These are phyloP conservation scores for Mycena filopes DNA, from an alignment of 768 basidiomycete species.

Conservation along the genomic window DNA sequence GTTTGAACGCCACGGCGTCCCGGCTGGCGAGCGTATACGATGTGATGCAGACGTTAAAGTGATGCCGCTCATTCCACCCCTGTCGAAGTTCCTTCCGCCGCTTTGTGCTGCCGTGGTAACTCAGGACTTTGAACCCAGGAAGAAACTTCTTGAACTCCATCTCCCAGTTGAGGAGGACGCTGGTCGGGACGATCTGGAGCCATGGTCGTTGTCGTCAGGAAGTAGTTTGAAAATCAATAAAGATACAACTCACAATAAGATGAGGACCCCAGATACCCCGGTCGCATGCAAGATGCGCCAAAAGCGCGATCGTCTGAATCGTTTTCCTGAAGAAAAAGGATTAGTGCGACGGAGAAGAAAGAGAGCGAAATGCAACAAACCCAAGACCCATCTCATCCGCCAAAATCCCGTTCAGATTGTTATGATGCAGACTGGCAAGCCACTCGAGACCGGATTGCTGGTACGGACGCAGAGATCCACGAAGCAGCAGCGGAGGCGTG, in stretches of 20 bases:
- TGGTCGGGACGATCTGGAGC: conserved; percentile 93
- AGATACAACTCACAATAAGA: conserved; percentile 68
- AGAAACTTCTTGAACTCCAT: conserved; percentile 98
- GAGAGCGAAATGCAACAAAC: conserved; percentile 54
- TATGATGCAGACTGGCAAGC: conserved; percentile 88
- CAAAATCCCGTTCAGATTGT: conserved; percentile 84
- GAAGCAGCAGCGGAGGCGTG: conserved; percentile 77
- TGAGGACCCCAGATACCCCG: conserved; percentile 94
- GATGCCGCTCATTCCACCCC: conserved; percentile 90
- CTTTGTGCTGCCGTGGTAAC: conserved; percentile 91
- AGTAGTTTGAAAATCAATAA: background rate
- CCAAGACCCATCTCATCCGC: conserved; percentile 97
- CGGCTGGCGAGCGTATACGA: conserved; percentile 93
- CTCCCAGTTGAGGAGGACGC: conserved; percentile 95
- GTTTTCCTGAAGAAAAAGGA: conserved; percentile 72
- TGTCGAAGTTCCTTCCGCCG: conserved; percentile 90
- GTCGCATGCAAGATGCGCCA: conserved; percentile 93
- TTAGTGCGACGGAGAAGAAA: background rate
- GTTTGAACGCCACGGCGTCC: conserved; percentile 91
- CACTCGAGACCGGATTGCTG: conserved; percentile 95
- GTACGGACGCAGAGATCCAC: conserved; percentile 91
- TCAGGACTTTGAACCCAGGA: conserved; percentile 86
- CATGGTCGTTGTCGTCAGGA: conserved; percentile 36
- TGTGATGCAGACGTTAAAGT: conserved; percentile 95
- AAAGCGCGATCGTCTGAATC: conserved; percentile 93